These are phyloP conservation scores for Ceratonia siliqua DNA, from an alignment of 306 rosid genomes.

Conservation along the genomic window DNA sequence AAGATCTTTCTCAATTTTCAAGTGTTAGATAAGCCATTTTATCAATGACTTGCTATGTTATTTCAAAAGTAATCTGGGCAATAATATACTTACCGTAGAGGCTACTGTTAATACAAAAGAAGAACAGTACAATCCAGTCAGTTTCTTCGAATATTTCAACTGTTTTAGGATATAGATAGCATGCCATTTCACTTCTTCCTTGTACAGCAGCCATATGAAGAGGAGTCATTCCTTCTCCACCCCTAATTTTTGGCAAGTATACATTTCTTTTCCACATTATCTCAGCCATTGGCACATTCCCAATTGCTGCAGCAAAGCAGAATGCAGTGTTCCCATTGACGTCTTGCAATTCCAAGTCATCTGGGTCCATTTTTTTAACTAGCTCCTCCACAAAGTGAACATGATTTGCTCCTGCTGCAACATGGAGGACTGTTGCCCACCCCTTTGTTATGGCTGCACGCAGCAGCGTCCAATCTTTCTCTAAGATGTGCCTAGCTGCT, in stretches of 20 bases:
- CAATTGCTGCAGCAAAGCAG: conserved; percentile 34
- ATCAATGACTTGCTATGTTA: not conserved
- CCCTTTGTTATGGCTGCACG: conserved; percentile 36
- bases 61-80: not conserved
- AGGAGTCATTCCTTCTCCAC: conserved; percentile 30
- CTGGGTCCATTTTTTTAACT: not conserved
- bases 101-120: conserved; percentile 20
- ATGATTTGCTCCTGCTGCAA: conserved; percentile 37
- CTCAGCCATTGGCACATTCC: conserved; percentile 28
- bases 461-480: not conserved
- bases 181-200: conserved; percentile 37
- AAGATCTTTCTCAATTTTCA: not conserved
- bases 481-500: conserved; percentile 28
- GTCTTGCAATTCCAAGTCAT: conserved; percentile 37
- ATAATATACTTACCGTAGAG: conserved; percentile 36
- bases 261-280: conserved; percentile 13
- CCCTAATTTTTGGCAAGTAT: not conserved
- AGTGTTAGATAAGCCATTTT: not conserved
- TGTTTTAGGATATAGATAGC: conserved; percentile 1
- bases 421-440: conserved; percentile 37
- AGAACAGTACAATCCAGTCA: conserved; percentile 27
- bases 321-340: conserved; percentile 34
- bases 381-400: conserved; percentile 40
- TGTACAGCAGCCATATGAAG: conserved; percentile 40
- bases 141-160: not conserved